Conservation (phyloP, 257 asterid species). For the Thymus mandschuricus region DNA sequence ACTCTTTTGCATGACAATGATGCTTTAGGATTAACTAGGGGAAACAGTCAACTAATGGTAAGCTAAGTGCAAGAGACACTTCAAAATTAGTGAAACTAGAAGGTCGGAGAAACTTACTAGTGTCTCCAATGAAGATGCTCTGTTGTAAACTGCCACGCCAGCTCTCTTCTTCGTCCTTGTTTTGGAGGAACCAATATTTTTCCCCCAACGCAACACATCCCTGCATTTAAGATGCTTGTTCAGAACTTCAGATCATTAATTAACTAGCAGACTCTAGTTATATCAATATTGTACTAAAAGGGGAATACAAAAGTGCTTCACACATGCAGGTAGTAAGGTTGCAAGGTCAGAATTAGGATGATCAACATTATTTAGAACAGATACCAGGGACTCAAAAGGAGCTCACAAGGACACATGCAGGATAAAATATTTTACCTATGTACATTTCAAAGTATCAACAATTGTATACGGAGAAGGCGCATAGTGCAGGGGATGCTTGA, state of each 20-base stretch:
- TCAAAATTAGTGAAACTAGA: neutral
- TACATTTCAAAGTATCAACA: neutral
- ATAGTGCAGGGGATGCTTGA: slow-evolving; percentile 2
- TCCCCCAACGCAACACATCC: slow-evolving; percentile 97
- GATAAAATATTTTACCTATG: neutral
- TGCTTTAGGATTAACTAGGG: neutral
- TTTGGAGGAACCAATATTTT: slow-evolving; percentile 83
- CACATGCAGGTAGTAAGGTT: neutral
- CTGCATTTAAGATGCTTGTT: slow-evolving; percentile 45
- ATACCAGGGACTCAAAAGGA: slow-evolving; percentile 10
- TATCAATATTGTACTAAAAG: neutral
- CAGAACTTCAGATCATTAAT: slow-evolving; percentile 26
- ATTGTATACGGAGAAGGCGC: neutral
- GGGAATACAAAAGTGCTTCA: neutral
- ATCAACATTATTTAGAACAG: slow-evolving; percentile 7
- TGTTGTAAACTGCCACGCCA: slow-evolving; percentile 91
- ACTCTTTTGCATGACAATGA: slow-evolving; percentile 19
- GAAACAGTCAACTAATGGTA: neutral
- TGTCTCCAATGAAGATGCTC: slow-evolving; percentile 96
- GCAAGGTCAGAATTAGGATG: slow-evolving; percentile 10
- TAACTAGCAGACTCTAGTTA: slow-evolving; percentile 2
- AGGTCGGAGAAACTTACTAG: slow-evolving; percentile 60
- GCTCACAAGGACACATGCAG: neutral
- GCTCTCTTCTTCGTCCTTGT: slow-evolving; percentile 92
- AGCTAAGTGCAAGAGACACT: slow-evolving; percentile 14